Evolutionary conservation across 495 filamentous ascomycete species (phyloP).

Genomic region (Penicillium antarcticum): DNA sequence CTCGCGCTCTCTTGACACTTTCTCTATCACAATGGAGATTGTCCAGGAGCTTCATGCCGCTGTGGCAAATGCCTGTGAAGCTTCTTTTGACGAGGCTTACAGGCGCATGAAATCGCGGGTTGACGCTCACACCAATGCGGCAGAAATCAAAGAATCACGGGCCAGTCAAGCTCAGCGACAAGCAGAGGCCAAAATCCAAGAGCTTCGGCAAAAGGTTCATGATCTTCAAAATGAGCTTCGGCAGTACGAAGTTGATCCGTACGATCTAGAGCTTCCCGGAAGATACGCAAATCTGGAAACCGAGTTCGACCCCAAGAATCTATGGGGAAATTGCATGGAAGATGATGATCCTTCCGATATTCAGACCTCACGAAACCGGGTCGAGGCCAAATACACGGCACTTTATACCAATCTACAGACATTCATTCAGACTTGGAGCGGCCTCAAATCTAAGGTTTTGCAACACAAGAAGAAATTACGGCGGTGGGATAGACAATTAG

Average conservation of each 20-base stretch:
- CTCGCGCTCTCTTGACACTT: neutral
- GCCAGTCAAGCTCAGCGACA: slow-evolving; percentile 23
- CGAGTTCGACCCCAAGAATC: slow-evolving; percentile 8
- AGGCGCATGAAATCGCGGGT: slow-evolving; percentile 24
- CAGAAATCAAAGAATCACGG: slow-evolving; percentile 16
- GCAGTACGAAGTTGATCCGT: slow-evolving; percentile 11
- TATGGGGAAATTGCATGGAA: slow-evolving; percentile 16
- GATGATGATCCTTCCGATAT: slow-evolving; percentile 14
- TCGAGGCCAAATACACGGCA: slow-evolving; percentile 28
- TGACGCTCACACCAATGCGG: slow-evolving; percentile 19
- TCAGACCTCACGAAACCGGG: slow-evolving; percentile 5
- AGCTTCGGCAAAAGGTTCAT: slow-evolving; percentile 24
- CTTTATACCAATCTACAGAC: slow-evolving; percentile 30
- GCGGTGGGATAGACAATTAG: slow-evolving; percentile 31
- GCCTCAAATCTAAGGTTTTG: slow-evolving; percentile 28
- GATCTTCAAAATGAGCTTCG: slow-evolving; percentile 23
- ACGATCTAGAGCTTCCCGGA: slow-evolving; percentile 6
- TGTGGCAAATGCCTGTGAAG: slow-evolving; percentile 27
- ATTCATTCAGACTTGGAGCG: slow-evolving; percentile 21
- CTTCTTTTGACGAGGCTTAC: slow-evolving; percentile 32
- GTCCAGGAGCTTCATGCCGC: slow-evolving; percentile 35
- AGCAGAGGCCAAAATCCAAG: slow-evolving; percentile 14
- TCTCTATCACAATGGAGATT: slow-evolving; percentile 29
- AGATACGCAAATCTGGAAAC: slow-evolving; percentile 3
- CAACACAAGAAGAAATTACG: slow-evolving; percentile 37